Evolutionary conservation across 176 grass and related monocot species (phyloP), one percentile per base, ranked within the genome.

Genomic region (Oryza meyeriana): DNA sequence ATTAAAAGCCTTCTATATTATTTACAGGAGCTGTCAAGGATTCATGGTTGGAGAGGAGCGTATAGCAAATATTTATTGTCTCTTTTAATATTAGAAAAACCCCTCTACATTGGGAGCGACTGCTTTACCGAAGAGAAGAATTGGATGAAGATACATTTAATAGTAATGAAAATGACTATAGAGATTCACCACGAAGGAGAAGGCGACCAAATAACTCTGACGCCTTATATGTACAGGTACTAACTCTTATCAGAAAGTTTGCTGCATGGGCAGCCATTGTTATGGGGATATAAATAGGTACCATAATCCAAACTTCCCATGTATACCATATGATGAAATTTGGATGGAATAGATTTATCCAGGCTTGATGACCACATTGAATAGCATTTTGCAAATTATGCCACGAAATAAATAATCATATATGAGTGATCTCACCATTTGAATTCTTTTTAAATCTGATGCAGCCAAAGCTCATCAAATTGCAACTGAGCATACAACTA

Each of bases 1-100:
- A 74, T 47, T n/a, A n/a, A 52, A 12, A 39, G 0, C 58, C 5
- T 8, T 86, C 61, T 79, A 4, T 64, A 68, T 72, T 67, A 65
- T 81, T 28, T 81, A 61, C 72, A 98, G 95, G 95, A 80, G 95
- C 95, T 48, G 87, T 95, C 61, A 98, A 95, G 87, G 92, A 98
- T 72, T 93, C 95, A 0, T 93, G 74, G 95, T 98, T 31, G 92
- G 92, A 64, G 95, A 98, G 89, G 95, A 98, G 74, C 92, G 92
- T 40, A 79, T 95, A 91, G 90, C 84, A 61, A 94, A 74, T 98
- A 93, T 87, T 79, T 95, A 12, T 87, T 98, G 76, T 91, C 95
- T 76, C 61, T 95, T 91, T 98, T 76, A 95, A 98, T 87, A 95
- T 87, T 77, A 88, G 90, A 34, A 89, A 87, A 90, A 98, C 90